Conservation (phyloP, 148 eudicot species). For the Bassia scoparia region DNA sequence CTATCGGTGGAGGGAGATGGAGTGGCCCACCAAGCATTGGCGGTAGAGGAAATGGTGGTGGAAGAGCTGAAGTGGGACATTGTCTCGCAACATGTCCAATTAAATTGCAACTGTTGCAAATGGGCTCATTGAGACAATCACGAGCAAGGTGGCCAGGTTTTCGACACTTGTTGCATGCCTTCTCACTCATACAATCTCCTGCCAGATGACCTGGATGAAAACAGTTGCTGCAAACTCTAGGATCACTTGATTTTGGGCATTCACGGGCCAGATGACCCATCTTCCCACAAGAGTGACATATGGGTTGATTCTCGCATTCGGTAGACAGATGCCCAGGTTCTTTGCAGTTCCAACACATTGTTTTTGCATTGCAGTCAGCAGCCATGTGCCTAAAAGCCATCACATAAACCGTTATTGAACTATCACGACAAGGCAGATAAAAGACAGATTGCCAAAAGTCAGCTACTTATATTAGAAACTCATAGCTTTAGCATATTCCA, state of each 20-base stretch:
- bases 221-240: constrained; percentile 42
- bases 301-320: constrained; percentile 39
- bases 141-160: constrained; percentile 44
- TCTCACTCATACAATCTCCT: constrained; percentile 36
- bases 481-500: background rate
- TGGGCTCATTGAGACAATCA: constrained; percentile 40
- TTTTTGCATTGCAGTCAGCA: constrained; percentile 40
- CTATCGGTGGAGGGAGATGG: constrained; percentile 17
- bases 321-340: constrained; percentile 44
- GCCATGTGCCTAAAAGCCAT: constrained; percentile 40
- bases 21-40: constrained; percentile 27
- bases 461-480: background rate
- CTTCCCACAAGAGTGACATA: constrained; percentile 43
- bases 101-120: constrained; percentile 35
- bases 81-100: constrained; percentile 38
- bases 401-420: background rate
- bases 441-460: background rate
- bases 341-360: constrained; percentile 51
- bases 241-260: constrained; percentile 41
- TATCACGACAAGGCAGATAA: background rate
- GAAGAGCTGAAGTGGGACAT: constrained; percentile 28
- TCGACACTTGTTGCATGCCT: constrained; percentile 46
- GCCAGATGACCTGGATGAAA: constrained; percentile 37
- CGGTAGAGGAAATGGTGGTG: constrained; percentile 24
- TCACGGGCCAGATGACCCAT: constrained; percentile 47